Evolutionary conservation across 176 grass and related monocot species (phyloP), one percentile per base, ranked within the genome.

Genomic region (Oryza meyeriana): DNA sequence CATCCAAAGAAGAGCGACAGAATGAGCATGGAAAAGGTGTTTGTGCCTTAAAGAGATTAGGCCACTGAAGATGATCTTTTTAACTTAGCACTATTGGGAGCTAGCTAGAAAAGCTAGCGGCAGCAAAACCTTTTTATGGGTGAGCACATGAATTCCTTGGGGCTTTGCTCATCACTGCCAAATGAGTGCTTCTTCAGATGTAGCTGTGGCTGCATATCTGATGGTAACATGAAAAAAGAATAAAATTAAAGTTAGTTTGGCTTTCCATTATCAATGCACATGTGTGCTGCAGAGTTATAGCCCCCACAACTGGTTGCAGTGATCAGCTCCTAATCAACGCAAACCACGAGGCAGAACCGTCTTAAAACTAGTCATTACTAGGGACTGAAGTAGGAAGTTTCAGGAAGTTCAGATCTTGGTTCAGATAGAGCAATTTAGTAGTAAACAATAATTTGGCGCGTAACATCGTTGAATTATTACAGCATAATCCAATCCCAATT

Each of bases 111-210:
- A 78, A 80, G 82, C 55, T 7, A 36, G 48, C 34, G 20, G 35
- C 61, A 58, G 27, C n/a, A 25, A 61, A 88, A 95, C 96, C 91
- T 99, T 99, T 95, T 92, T 85, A 92, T 86, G 69, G 76, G 72
- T 33, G 79, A 63, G 67, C 87, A 80, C 63, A 85, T 34, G 85
- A 95, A 88, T 71, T 88, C 90, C 75, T 90, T 83, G 81, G 84
- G 82, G 79, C 84, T 87, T 91, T 65, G 80, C 79, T 94, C 92
- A 84, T 94, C 86, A 82, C 64, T 64, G 78, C 31, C n/a, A 61
- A 89, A 94, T 88, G 88, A 88, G 76, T 87, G 77, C 84, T 76
- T 82, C 26, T 64, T 84, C 80, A 63, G 64, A 35, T 76, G 65
- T 39, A 82, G 83, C 8, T 64, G 66, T 68, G 61, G 87, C 78